A percentile compares a stretch with the other conserved stretches of the same genome.
These are phyloP conservation scores for Tricholoma saponaceum DNA, from an alignment of 768 basidiomycete genomes.

Conservation along the genomic window DNA sequence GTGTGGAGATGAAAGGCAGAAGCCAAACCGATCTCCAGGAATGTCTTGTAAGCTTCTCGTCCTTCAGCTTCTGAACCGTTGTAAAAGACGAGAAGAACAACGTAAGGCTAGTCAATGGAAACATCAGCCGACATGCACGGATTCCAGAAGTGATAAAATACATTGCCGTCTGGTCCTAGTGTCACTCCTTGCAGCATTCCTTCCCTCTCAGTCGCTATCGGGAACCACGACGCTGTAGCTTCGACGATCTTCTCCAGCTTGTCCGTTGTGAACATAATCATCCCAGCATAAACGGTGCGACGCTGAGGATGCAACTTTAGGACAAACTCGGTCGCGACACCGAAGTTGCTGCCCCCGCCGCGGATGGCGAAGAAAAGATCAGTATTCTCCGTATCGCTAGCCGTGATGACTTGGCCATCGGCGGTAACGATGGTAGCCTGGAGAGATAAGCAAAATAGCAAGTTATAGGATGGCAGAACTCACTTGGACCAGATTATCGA, in stretches of 20 bases:
- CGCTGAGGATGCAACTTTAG: slow-evolving; percentile 45
- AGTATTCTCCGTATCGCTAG: slow-evolving; percentile 30
- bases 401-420: slow-evolving; percentile 12
- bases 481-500: no score
- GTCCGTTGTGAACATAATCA: slow-evolving; percentile 29
- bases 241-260: slow-evolving; percentile 27
- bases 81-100: slow-evolving; percentile 37
- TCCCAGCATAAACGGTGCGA: slow-evolving; percentile 42
- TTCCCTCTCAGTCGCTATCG: slow-evolving; percentile 33
- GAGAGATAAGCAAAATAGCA: no score
- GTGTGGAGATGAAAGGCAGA: background rate
- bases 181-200: slow-evolving; percentile 32
- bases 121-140: no score
- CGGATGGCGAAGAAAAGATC: no score
- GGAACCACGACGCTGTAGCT: slow-evolving; percentile 33
- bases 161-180: slow-evolving; percentile 34
- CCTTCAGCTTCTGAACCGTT: slow-evolving; percentile 51
- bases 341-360: no score
- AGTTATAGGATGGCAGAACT: no score
- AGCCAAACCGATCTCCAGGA: slow-evolving; percentile 40
- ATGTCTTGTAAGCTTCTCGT: slow-evolving; percentile 35
- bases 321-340: slow-evolving; percentile 51
- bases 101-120: slow-evolving; percentile 34
- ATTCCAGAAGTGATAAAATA: slow-evolving; percentile 15
- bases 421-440: slow-evolving; percentile 18